Evolutionary conservation across 1,284 basidiomycete genomes (phyloP).

Genomic region (Leucoagaricus sp.): DNA sequence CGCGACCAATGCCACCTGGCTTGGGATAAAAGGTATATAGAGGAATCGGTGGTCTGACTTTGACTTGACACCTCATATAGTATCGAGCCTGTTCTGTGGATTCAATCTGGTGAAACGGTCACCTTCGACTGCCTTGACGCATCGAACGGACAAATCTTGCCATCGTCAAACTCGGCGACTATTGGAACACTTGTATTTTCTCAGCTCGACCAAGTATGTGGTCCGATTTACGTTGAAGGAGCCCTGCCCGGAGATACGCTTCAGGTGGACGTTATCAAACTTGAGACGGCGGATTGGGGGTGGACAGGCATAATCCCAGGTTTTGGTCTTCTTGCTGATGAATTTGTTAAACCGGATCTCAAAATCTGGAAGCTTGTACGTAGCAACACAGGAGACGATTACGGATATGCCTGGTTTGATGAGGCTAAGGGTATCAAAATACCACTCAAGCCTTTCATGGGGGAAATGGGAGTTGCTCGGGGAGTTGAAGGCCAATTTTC

Average conservation of each 20-base stretch:
- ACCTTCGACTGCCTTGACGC: conserved; percentile 63
- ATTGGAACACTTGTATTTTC: conserved; percentile 45
- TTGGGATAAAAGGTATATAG: conserved; percentile 60
- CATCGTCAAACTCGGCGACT: conserved; percentile 38
- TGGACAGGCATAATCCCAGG: conserved; percentile 62
- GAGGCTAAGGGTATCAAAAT: conserved; percentile 41
- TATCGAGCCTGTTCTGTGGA: conserved; percentile 47
- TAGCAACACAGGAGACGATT: conserved; percentile 24
- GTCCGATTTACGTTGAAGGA: conserved; percentile 52
- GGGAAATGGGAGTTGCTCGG: conserved; percentile 69
- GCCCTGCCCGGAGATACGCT: conserved; percentile 59
- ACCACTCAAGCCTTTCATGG: conserved; percentile 55
- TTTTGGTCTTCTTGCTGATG: conserved; percentile 59
- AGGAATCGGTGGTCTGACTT: background rate
- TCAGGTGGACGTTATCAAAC: conserved; percentile 53
- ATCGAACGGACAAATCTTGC: conserved; percentile 58
- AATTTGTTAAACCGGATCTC: conserved; percentile 49
- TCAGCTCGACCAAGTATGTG: conserved; percentile 57
- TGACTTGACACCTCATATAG: conserved; percentile 27
- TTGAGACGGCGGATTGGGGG: conserved; percentile 58
- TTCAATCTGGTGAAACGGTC: conserved; percentile 55
- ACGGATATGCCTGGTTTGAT: conserved; percentile 50
- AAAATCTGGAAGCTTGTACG: conserved; percentile 52
- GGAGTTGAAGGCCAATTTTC: conserved; percentile 51
- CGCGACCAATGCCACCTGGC: conserved; percentile 51